These are phyloP conservation scores for Rhododendron williamsianum DNA, from an alignment of 148 eudicot genomes.

Conservation along the genomic window DNA sequence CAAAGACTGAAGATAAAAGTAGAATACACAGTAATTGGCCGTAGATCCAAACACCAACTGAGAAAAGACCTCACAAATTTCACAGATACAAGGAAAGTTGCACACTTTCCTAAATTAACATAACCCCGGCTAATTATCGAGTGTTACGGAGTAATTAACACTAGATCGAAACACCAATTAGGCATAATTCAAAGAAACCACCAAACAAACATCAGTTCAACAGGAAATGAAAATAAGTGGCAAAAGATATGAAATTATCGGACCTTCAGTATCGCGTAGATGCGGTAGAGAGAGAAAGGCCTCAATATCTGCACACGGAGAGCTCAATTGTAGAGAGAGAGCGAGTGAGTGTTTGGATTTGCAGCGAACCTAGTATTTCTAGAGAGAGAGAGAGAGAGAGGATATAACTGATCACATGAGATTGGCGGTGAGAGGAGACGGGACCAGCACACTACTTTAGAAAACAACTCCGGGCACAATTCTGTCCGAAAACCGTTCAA, in stretches of 20 bases:
- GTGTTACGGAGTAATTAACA: neutral
- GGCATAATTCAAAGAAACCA: neutral
- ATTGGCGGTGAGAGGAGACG: neutral
- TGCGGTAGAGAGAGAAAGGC: neutral
- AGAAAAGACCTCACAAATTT: neutral
- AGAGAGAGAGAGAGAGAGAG: neutral
- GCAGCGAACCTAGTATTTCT: slow-evolving; percentile 1
- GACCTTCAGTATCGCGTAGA: neutral
- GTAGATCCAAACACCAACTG: neutral
- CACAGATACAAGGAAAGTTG: neutral
- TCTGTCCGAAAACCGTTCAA: too few species aligned
- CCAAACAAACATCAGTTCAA: neutral
- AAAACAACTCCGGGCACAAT: too few species aligned
- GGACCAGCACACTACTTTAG: neutral
- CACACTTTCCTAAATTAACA: neutral
- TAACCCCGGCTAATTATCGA: neutral
- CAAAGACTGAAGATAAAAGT: neutral
- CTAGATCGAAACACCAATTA: neutral
- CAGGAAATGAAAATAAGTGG: neutral
- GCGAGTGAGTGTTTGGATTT: neutral
- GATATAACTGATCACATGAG: slow-evolving; percentile 4
- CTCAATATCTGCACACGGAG: neutral
- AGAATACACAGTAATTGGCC: neutral
- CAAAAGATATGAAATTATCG: neutral
- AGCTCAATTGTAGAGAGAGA: neutral